Percentiles rank a stretch among this genome's conserved stretches.
These are phyloP conservation scores for Hemisphaericaspora lyxosophila DNA, from an alignment of 1,139 yeast species.

Conservation along the genomic window DNA sequence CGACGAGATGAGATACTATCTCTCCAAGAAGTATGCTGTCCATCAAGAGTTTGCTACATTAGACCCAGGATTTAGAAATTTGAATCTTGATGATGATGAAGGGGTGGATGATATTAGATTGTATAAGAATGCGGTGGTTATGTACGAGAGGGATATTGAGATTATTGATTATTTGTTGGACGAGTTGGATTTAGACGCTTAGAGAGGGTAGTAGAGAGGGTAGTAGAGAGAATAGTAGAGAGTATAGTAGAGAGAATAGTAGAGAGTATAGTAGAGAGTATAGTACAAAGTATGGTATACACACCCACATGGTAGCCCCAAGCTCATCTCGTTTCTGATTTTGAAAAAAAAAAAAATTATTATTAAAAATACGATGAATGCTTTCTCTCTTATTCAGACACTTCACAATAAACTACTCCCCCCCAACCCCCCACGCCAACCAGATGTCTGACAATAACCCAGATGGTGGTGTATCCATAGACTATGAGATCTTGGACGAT, in stretches of 20 bases:
- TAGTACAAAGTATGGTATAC: no score
- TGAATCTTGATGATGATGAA: no score
- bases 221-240: no score
- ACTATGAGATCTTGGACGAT: slow-evolving; percentile 57
- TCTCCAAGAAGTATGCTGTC: slow-evolving; percentile 48
- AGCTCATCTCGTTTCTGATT: no score
- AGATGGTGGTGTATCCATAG: slow-evolving; percentile 41
- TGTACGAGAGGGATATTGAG: slow-evolving; percentile 35
- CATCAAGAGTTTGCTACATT: slow-evolving; percentile 31
- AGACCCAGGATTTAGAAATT: slow-evolving; percentile 23
- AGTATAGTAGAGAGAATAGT: no score
- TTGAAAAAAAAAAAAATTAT: no score
- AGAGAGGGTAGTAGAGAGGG: slow-evolving; percentile 5
- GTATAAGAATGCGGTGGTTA: slow-evolving; percentile 26
- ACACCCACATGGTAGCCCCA: no score
- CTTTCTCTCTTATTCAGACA: neutral
- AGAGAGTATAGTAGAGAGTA: no score
- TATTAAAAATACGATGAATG: neutral
- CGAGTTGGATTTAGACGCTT: slow-evolving; percentile 47
- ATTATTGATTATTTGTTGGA: slow-evolving; percentile 46
- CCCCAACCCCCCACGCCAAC: no score
- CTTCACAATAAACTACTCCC: neutral
- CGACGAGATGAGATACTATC: slow-evolving; percentile 72
- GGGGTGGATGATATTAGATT: slow-evolving; percentile 31
- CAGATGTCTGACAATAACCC: slow-evolving; percentile 40